Evolutionary conservation across 2,329 filamentous ascomycete species (phyloP), one percentile per base, ranked within the genome.

Genomic region (Apiospora hydei): DNA sequence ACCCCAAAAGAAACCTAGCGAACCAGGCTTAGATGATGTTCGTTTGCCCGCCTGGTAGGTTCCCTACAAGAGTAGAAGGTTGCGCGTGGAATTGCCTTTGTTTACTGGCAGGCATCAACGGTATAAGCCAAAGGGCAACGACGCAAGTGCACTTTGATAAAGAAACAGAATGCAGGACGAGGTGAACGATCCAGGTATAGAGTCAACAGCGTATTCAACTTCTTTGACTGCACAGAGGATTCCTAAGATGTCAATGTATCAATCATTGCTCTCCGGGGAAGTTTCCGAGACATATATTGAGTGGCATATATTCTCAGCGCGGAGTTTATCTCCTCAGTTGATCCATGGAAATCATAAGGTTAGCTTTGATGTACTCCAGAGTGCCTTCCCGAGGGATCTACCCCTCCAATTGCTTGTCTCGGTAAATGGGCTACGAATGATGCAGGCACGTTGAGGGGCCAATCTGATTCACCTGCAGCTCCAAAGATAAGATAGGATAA

Each of bases 401-500:
- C 57, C 18, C 21, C 57, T 64, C 34, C 30, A n/a, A 57, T 13
- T 57, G 51, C 51, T 24, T 24, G 24, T 53, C 30, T 30, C 1
- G 18, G 30, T 21, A 61, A 38, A 61, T n/a, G 53, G 30, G 18
- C 30, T 21, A 26, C 49, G 16, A 57, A 1, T 57, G 26, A 57
- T 57, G 51, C 51, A 57, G 26, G n/a, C 10, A 1, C 6, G 24
- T 3, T 10, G 51, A 57, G 51, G 51, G 51, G 51, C 51, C 26
- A 14, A 57, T 34, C 51, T 34, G 26, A 30, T 18, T 34, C 26
- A 57, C 26, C 26, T 57, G 51, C 26, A 57, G 44, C 38, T 49
- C 8, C 14, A 69, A 30, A 46, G 67, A 69, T 69, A 46, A 47
- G 67, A 69, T 69, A 69, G 53, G 44, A 69, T 69, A 69, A 11